Conservation (phyloP, 768 basidiomycete species). For the Hericium alpestre region DNA sequence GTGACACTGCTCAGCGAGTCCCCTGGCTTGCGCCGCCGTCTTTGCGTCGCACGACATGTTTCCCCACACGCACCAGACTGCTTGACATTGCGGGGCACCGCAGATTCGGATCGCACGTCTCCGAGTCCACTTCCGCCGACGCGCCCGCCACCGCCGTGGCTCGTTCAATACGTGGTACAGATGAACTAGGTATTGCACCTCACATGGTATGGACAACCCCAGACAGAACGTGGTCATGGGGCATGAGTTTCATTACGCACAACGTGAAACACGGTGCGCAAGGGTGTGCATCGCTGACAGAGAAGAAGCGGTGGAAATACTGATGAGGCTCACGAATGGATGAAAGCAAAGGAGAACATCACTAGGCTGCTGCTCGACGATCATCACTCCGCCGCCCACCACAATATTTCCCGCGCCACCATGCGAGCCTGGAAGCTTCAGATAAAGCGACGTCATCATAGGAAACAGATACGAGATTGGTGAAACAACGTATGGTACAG, state of each 20-base stretch:
- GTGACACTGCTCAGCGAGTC: neutral
- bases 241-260: no score
- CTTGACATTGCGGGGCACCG: no score
- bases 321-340: constrained; percentile 2
- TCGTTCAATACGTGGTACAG: neutral
- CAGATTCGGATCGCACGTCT: no score
- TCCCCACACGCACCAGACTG: no score
- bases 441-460: neutral
- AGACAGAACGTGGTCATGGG: no score
- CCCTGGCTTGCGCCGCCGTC: neutral
- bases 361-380: neutral
- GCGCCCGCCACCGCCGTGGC: neutral
- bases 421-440: neutral
- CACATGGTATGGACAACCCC: no score
- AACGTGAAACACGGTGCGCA: neutral
- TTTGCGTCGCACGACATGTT: neutral
- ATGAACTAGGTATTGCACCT: no score
- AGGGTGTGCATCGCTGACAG: neutral
- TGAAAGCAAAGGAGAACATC: neutral
- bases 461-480: neutral
- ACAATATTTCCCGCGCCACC: neutral
- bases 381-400: neutral
- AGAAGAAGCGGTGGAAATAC: neutral
- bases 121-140: neutral
- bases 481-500: neutral